Percentiles rank a stretch among this genome's conserved stretches.
Evolutionary conservation across 805 yeast species (phyloP).

Genomic region (Ogataea paradorogensis): DNA sequence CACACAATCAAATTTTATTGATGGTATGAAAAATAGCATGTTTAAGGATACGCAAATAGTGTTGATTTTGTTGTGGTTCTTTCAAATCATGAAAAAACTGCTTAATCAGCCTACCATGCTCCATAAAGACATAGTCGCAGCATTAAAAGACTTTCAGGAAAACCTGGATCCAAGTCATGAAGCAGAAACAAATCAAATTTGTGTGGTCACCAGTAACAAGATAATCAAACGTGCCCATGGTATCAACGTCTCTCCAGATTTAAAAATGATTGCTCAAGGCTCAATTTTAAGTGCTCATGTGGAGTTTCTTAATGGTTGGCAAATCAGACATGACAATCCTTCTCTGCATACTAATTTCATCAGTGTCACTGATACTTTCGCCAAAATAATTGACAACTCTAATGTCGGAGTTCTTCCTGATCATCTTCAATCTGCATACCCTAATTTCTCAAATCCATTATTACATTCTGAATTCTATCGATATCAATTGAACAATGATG

Average conservation of each 20-base stretch:
- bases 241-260: constrained; percentile 4
- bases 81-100: constrained; percentile 29
- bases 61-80: constrained; percentile 30
- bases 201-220: constrained; percentile 28
- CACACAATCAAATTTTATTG: constrained; percentile 17
- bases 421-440: constrained; percentile 16
- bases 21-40: constrained; percentile 18
- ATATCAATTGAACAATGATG: constrained; percentile 22
- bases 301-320: constrained; percentile 36
- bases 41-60: constrained; percentile 31
- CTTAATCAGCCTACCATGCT: constrained; percentile 25
- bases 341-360: constrained; percentile 28
- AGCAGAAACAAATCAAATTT: constrained; percentile 22
- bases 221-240: constrained; percentile 19
- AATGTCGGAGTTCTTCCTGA: constrained; percentile 23
- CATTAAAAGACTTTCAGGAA: constrained; percentile 10
- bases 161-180: constrained; percentile 20
- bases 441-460: constrained; percentile 22
- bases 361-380: constrained; percentile 23
- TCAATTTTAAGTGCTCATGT: constrained; percentile 27
- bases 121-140: constrained; percentile 11
- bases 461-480: constrained; percentile 21
- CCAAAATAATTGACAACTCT: constrained; percentile 24
- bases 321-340: constrained; percentile 30
- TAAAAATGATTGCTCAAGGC: constrained; percentile 13